Evolutionary conservation across 2,329 filamentous ascomycete species (phyloP), one percentile per base, ranked within the genome.

Genomic region (Neonectria sp.): DNA sequence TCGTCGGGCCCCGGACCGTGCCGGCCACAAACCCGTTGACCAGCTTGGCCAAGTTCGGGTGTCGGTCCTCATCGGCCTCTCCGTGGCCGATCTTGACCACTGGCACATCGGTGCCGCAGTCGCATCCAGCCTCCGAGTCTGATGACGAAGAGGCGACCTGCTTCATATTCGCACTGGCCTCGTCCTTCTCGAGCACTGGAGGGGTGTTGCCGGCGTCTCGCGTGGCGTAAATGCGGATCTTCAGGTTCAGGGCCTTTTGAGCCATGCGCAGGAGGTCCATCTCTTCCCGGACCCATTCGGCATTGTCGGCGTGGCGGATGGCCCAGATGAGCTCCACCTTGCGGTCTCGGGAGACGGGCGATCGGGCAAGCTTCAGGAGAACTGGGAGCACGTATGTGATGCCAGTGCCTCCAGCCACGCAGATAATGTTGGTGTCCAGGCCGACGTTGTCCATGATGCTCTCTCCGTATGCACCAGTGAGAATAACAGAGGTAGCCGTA

Each of bases 251-350:
- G 4, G 81, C 81, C 8, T 75, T 74, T 48, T 72, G 71, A 9
- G 70, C 68, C 48, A 80, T 80, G 5, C 79, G 80, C 11, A 92
- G 79, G 7, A 82, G 69, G 3, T 84, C 81, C 12, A 93, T 79
- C 75, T 93, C 91, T 6, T 81, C 74, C 29, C 80, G 78, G 11
- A 92, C 81, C 90, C 91, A 93, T 24, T 83, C 80, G 17, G 88
- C 77, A 68, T 92, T 88, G 7, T 78, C 76, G 7, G 80, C 80
- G 46, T 86, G 85, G 15, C 90, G 84, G 43, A 93, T 82, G 2
- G 88, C 86, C 91, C 91, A 93, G 63, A 92, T 81, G n/a, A 93
- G 85, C 72, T 90, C 86, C 2, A 92, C 76, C 66, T 82, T 84
- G 58, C 85, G 80, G 60, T 84, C 79, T 29, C 78, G 69, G 51